These are phyloP conservation scores for Farysia itapuensis DNA, from an alignment of 1,284 basidiomycete genomes.

Conservation along the genomic window DNA sequence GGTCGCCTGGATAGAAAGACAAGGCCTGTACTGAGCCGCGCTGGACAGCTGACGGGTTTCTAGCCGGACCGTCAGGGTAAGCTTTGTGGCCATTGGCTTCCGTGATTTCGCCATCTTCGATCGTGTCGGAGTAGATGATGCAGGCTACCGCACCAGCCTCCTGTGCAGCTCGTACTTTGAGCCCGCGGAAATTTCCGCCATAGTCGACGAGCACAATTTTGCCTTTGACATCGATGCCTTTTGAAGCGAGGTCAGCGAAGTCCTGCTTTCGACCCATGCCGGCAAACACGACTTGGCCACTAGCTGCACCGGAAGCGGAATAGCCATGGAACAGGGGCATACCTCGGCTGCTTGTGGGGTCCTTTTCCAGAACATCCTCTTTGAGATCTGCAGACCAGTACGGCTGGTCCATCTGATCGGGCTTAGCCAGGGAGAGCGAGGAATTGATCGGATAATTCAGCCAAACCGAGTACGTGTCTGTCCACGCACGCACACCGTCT, in stretches of 20 bases:
- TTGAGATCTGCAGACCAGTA: constrained; percentile 68
- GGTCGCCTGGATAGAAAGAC: constrained; percentile 77
- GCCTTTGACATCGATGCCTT: constrained; percentile 74
- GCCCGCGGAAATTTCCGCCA: constrained; percentile 77
- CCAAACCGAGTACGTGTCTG: constrained; percentile 57
- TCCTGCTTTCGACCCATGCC: constrained; percentile 80
- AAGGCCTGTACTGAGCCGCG: constrained; percentile 80
- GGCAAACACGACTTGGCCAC: constrained; percentile 75
- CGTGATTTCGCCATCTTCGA: constrained; percentile 81
- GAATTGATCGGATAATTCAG: constrained; percentile 53
- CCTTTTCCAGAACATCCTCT: constrained; percentile 61
- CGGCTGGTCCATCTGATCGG: constrained; percentile 48
- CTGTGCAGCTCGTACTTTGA: constrained; percentile 78
- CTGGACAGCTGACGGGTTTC: constrained; percentile 71
- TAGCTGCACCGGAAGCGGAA: constrained; percentile 56
- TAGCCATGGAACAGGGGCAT: constrained; percentile 62
- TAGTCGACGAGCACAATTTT: constrained; percentile 85
- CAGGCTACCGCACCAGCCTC: constrained; percentile 71
- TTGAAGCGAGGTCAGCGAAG: constrained; percentile 63
- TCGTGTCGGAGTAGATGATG: constrained; percentile 82
- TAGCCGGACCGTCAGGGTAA: constrained; percentile 82
- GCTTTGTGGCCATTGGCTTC: constrained; percentile 66
- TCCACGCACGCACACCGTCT: constrained; percentile 44
- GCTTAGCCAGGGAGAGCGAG: constrained; percentile 39
- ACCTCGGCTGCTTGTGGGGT: constrained; percentile 62